Base-by-base conservation (phyloP, 768 basidiomycete species). In the Boletus tylopilopsis region DNA sequence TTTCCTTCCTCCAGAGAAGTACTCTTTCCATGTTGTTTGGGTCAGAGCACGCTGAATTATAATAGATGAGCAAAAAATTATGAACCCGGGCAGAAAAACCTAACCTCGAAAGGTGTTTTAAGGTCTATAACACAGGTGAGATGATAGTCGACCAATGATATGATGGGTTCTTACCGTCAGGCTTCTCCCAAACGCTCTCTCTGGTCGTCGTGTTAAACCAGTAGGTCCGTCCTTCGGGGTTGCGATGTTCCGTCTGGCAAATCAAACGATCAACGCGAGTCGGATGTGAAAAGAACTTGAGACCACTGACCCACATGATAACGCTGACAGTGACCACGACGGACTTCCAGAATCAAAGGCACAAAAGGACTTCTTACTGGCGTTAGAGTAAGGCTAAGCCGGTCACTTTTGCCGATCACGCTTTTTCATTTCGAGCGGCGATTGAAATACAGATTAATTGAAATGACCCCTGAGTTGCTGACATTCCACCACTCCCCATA, bases 181-280 rank as follows among this genome's bases (percentile, higher is more conserved):
- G 96, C 66, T 98, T 99, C 71, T 97, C 94, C 95, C 94, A 98
- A 45, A 94, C 92, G 63, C 93, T 95, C 60, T 91, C 89, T 60
- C 86, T 83, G 4, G 87, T 90, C 10, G 75, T 78, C 0, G 90
- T 84, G 64, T 96, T 94, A 71, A 93, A 94, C 94, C 94, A 98
- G 63, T 98, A 98, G 0, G 90, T 92, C n/a, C 93, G 77, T n/a
- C 94, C 94, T 64, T 96, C 95, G 2, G 90, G 85, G 70, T 94
- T 95, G 29, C 89, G 84, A 71, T 96, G 91, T 64, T 95, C 94
- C 3, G 90, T 93, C 93, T 94, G 55, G 1, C 30, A 37, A n/a
- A 30, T 38, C 24, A 8, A 52, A 9, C 39, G 8, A 54, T 61
- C 25, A 50, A 46, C 6, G 18, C 30, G 27, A 22, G 40, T 32